Base-by-base conservation (phyloP, 2,329 filamentous ascomycete genomes). In the Stachybotrys chlorohalonatus region DNA sequence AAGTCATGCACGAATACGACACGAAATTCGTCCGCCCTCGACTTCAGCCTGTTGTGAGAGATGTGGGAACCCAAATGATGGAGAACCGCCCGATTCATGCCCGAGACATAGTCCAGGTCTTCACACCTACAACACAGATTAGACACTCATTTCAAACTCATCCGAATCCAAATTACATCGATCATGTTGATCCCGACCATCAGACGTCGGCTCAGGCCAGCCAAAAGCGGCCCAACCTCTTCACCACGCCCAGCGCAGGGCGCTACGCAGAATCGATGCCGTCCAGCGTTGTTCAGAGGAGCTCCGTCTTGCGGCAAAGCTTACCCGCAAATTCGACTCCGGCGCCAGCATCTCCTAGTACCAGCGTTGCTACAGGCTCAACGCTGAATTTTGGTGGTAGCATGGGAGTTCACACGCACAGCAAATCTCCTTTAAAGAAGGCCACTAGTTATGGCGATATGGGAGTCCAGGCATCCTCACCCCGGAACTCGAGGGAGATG, bases 1-100 rank as follows among this genome's bases (percentile, higher is more conserved):
- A 97, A 70, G 93, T 97, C 6, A 79, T 97, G 72, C 86, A 91
- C 67, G 94, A 99, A 72, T 99, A 99, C 67, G 90, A 97, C 67
- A 89, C 84, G 62, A 99, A 99, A 73, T 96, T 87, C 65, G 94
- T 99, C 1, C 90, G 95, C 64, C 94, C 94, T 2, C 81, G 86
- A 11, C 82, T 95, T n/a, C 89, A 95, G 62, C 89, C 87, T 7
- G 77, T 88, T 6, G 89, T 95, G 60, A 73, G 81, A 53, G 80
- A 84, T 83, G 90, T 93, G 1, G 88, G 84, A 6, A 94, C 88
- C 1, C 93, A 97, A 68, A 86, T 87, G 56, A 83, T 82, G 46
- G 70, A 72, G 49, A 74, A 78, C 15, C 70, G 74, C 8, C 70
- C 70, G 8, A 63, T 67, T 7, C 70, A 74, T 39, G 65, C 68